Percentiles rank a stretch among this genome's conserved stretches.
Conservation (phyloP, 2,329 filamentous ascomycete species). For the Lasiodiplodia sp. region DNA sequence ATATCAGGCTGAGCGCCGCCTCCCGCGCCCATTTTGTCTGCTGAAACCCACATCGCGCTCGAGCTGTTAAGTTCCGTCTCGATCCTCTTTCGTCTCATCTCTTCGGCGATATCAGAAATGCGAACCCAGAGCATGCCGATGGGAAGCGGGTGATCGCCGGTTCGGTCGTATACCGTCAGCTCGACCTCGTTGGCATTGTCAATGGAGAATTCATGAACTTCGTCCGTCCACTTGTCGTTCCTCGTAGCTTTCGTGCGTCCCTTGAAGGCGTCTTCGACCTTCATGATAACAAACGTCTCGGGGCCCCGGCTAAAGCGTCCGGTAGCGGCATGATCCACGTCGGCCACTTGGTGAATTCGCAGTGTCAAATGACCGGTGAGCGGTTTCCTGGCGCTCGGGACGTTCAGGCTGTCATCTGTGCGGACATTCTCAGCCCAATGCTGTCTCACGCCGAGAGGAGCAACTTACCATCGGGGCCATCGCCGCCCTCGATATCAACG, state of each 20-base stretch:
- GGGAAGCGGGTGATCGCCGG: constrained; percentile 81
- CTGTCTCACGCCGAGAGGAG: neutral
- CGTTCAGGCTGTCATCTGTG: constrained; percentile 93
- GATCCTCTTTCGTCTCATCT: constrained; percentile 96
- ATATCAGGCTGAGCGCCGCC: constrained; percentile 59
- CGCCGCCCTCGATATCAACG: constrained; percentile 81
- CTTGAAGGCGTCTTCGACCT: constrained; percentile 93
- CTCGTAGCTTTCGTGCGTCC: constrained; percentile 85
- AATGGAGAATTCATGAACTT: constrained; percentile 90
- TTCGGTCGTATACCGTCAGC: constrained; percentile 96
- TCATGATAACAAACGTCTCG: constrained; percentile 94
- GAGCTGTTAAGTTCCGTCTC: constrained; percentile 94
- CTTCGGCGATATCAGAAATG: constrained; percentile 96
- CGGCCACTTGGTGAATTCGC: constrained; percentile 85
- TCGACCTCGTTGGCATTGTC: constrained; percentile 99
- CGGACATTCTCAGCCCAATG: constrained; percentile 40
- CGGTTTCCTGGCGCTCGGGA: constrained; percentile 94
- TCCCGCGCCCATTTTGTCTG: constrained; percentile 85
- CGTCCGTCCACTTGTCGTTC: constrained; percentile 89
- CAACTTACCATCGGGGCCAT: constrained; percentile 77
- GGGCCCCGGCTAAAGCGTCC: constrained; percentile 86
- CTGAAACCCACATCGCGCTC: constrained; percentile 83
- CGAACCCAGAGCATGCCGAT: constrained; percentile 96
- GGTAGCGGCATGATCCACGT: constrained; percentile 89
- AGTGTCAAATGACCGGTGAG: constrained; percentile 89